Percentiles rank a stretch among this genome's conserved stretches.
These are phyloP conservation scores for Penicillium hesseltinei DNA, from an alignment of 2,329 filamentous ascomycete species.

Conservation along the genomic window DNA sequence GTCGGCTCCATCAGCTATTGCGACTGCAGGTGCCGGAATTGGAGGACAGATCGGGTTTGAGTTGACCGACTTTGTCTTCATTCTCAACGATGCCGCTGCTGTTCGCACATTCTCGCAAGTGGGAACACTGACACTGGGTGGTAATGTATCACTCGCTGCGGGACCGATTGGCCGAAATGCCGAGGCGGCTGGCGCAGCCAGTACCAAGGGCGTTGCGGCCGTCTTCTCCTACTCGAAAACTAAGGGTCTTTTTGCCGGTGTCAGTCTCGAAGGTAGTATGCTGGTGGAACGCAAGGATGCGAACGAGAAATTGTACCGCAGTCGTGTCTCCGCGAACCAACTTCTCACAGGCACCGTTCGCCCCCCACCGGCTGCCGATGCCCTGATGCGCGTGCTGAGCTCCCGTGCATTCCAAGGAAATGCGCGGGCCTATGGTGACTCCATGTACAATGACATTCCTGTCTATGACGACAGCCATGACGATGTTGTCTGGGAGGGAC, in stretches of 20 bases:
- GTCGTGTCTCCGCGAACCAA: slow-evolving; percentile 74
- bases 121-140: slow-evolving; percentile 86
- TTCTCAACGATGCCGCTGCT: slow-evolving; percentile 85
- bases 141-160: slow-evolving; percentile 93
- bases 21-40: slow-evolving; percentile 50
- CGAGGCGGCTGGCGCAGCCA: slow-evolving; percentile 91
- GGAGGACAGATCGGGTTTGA: slow-evolving; percentile 54
- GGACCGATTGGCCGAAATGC: slow-evolving; percentile 93
- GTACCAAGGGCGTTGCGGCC: slow-evolving; percentile 80
- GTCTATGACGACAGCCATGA: slow-evolving; percentile 83
- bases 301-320: slow-evolving; percentile 92
- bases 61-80: slow-evolving; percentile 79
- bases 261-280: slow-evolving; percentile 87
- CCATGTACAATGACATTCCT: slow-evolving; percentile 91
- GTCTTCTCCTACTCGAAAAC: slow-evolving; percentile 98
- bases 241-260: slow-evolving; percentile 93
- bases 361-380: slow-evolving; percentile 76
- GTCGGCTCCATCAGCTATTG: slow-evolving; percentile 52
- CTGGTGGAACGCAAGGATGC: slow-evolving; percentile 94
- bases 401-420: slow-evolving; percentile 78
- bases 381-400: slow-evolving; percentile 80
- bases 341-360: slow-evolving; percentile 75
- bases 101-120: slow-evolving; percentile 93
- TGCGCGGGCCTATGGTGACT: slow-evolving; percentile 52
- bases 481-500: slow-evolving; percentile 78